Percentiles rank a stretch among this genome's conserved stretches.
Evolutionary conservation across 2,329 filamentous ascomycete species (phyloP).

Genomic region (Penicillium sp.): DNA sequence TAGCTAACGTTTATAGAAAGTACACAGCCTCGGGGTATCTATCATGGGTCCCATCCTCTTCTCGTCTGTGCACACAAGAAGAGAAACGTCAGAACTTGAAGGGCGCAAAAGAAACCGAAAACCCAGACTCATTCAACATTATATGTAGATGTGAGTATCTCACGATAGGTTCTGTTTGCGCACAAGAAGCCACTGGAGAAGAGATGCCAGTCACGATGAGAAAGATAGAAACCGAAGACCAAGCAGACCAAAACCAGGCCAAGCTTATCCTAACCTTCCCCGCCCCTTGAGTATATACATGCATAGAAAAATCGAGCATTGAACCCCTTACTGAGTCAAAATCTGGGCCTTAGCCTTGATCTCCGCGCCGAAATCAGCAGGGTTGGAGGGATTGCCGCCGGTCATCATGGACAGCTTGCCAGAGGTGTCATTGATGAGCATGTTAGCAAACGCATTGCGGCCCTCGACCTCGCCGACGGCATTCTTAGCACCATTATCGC

Average conservation of each 20-base stretch:
- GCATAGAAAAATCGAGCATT: neutral
- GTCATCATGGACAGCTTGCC: conserved; percentile 27
- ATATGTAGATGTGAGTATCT: neutral
- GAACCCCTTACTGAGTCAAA: conserved; percentile 8
- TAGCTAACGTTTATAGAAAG: neutral
- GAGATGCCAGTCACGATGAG: neutral
- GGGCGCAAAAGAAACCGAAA: neutral
- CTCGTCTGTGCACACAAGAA: neutral
- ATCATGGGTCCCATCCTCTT: neutral
- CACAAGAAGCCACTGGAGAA: neutral
- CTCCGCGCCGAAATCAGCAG: conserved; percentile 24
- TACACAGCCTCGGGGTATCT: no score
- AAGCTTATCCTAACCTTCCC: neutral
- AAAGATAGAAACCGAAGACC: neutral
- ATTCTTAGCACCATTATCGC: conserved; percentile 13
- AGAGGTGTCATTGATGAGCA: conserved; percentile 22
- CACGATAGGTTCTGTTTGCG: neutral
- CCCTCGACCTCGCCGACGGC: conserved; percentile 21
- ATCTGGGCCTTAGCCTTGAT: conserved; percentile 20
- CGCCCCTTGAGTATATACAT: neutral
- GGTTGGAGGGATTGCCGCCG: conserved; percentile 19
- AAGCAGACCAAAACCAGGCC: neutral
- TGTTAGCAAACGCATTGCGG: conserved; percentile 24
- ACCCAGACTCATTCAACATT: neutral
- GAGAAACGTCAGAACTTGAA: neutral